phyloP scores from a whole-genome alignment of 371 early-diverging fungal genomes.

The Capniomyces stellatus region DNA sequence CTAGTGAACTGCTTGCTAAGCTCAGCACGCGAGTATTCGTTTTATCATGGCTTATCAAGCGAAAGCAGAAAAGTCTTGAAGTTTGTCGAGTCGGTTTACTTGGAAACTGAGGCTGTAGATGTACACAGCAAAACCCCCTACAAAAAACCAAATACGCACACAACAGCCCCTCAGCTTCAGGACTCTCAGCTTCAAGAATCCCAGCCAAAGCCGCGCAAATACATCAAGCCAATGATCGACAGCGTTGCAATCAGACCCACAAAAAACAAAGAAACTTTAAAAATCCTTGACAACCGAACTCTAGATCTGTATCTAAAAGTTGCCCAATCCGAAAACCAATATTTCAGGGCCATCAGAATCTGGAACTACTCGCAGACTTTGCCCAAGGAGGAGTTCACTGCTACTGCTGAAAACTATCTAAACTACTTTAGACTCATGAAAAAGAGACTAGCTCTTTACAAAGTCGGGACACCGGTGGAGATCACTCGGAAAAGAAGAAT shows the following conservation, averaged over 20 bases:
- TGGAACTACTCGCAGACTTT: neutral
- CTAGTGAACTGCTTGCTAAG: neutral
- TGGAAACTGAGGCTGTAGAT: neutral
- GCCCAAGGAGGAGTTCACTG: no score
- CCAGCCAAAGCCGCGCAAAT: neutral
- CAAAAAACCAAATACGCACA: no score
- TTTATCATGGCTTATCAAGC: neutral
- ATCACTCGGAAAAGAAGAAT: no score
- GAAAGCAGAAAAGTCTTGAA: neutral
- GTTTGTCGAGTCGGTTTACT: neutral
- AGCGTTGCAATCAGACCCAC: neutral
- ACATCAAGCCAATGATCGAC: neutral
- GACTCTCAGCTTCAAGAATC: no score
- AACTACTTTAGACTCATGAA: no score
- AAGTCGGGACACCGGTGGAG: no score
- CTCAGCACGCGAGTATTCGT: neutral
- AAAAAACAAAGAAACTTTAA: no score
- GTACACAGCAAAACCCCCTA: neutral
- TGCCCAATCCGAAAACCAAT: neutral
- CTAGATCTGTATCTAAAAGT: neutral
- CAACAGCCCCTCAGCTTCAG: no score
- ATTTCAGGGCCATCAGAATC: neutral
- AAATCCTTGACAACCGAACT: neutral
- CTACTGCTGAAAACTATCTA: no score
- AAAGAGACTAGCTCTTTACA: no score